Percentiles rank a stretch among this genome's conserved stretches.
phyloP scores from a whole-genome alignment of 2,329 filamentous ascomycete genomes.

The Xylariaceae sp. region DNA sequence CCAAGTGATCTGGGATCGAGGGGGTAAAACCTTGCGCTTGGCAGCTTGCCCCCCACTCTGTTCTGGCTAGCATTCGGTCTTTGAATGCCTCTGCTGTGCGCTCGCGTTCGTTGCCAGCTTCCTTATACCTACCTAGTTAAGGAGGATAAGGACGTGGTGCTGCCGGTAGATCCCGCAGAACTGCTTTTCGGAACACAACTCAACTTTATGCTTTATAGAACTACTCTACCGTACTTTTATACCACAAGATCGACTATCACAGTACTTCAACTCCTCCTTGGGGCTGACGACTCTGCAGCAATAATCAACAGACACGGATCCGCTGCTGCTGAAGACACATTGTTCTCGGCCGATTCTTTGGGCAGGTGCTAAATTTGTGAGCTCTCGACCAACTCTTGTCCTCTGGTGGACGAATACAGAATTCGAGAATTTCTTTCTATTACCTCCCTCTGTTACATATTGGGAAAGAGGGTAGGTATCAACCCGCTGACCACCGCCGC shows the following conservation, averaged over 20 bases:
- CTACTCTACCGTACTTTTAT: not conserved
- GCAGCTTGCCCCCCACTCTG: slow-evolving; percentile 32
- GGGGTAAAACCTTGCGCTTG: slow-evolving; percentile 23
- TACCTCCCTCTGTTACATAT: not conserved
- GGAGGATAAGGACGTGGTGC: slow-evolving; percentile 15
- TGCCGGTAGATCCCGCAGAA: slow-evolving; percentile 26
- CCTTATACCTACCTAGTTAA: slow-evolving; percentile 9
- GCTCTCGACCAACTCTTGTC: not conserved
- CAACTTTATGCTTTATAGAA: slow-evolving; percentile 11
- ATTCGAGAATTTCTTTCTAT: slow-evolving; percentile 1
- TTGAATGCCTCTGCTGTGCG: too few relatives aligned
- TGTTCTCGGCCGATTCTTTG: not conserved
- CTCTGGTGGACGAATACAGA: not conserved
- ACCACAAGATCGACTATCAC: slow-evolving; percentile 14
- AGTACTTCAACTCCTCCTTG: slow-evolving; percentile 4
- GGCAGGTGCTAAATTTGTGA: not conserved
- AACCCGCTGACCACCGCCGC: slow-evolving; percentile 34
- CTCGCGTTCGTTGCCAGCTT: slow-evolving; percentile 15
- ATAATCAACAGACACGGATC: not conserved
- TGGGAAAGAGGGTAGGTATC: slow-evolving; percentile 12
- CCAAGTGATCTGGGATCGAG: slow-evolving; percentile 26
- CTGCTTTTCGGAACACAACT: slow-evolving; percentile 2
- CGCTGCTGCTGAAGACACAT: not conserved
- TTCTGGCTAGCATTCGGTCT: slow-evolving; percentile 16
- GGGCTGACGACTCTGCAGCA: slow-evolving; percentile 7